Evolutionary conservation across 345 rosid genomes (phyloP).

Genomic region (Melaleuca alternifolia): DNA sequence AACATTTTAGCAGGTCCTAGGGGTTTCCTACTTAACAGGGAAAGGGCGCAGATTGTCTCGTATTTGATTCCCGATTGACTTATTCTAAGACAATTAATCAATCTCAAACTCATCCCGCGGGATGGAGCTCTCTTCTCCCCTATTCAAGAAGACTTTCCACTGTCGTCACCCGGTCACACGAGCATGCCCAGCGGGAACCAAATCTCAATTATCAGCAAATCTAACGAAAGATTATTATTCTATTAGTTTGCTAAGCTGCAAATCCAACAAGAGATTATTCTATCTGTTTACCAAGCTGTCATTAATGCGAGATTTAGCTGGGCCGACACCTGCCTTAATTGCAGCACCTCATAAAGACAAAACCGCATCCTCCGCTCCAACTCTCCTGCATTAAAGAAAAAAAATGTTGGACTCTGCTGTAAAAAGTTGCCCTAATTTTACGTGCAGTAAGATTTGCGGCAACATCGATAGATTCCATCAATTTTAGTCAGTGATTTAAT

Average conservation of each 20-base stretch:
- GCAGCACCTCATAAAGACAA: no score
- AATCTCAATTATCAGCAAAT: no score
- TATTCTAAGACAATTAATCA: background rate
- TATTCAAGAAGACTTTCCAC: background rate
- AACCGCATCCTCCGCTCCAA: background rate
- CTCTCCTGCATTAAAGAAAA: background rate
- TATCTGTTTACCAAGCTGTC: no score
- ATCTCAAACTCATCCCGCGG: background rate
- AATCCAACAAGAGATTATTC: no score
- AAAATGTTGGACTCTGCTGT: background rate
- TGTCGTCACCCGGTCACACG: background rate
- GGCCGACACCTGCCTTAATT: no score
- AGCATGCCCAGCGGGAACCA: no score
- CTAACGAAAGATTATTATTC: no score
- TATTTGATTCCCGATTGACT: background rate
- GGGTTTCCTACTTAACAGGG: background rate
- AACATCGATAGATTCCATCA: background rate
- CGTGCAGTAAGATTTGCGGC: background rate
- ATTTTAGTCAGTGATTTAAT: background rate
- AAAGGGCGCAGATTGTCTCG: background rate
- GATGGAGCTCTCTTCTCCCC: background rate
- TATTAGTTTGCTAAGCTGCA: no score
- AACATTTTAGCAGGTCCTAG: background rate
- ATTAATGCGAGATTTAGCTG: no score
- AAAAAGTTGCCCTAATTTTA: background rate